Evolutionary conservation across 1,284 basidiomycete species (phyloP).

Genomic region (Naganishia sp.): DNA sequence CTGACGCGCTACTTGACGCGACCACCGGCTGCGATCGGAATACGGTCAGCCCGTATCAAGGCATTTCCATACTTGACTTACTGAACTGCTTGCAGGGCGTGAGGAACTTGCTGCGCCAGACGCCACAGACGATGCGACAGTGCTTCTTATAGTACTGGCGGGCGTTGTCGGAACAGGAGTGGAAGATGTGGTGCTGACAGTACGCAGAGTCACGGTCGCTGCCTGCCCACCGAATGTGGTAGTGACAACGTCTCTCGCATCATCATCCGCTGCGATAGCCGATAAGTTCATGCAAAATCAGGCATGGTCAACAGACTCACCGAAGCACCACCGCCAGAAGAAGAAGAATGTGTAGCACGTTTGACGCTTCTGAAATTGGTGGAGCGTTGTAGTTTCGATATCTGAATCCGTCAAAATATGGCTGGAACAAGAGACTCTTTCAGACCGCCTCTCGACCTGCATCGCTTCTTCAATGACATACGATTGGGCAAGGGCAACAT

Average conservation of each 20-base stretch:
- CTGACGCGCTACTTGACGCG: neutral
- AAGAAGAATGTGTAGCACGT: conserved; percentile 19
- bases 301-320: neutral
- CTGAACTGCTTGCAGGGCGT: neutral
- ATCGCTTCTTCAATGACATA: neutral
- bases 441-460: too few species aligned
- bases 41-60: neutral
- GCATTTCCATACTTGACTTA: neutral
- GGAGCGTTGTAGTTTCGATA: neutral
- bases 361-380: conserved; percentile 22
- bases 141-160: neutral
- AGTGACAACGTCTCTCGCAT: conserved; percentile 5
- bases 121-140: neutral
- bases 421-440: neutral
- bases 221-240: conserved; percentile 18
- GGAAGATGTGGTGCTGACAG: neutral
- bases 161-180: neutral
- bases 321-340: conserved; percentile 25
- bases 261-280: conserved; percentile 6
- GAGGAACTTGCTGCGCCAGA: neutral
- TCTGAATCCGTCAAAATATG: neutral
- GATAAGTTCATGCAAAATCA: neutral
- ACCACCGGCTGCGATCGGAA: neutral
- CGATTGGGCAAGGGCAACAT: neutral
- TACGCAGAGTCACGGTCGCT: conserved; percentile 5